Conservation (phyloP, 768 basidiomycete species). For the Boletus coccyginus region DNA sequence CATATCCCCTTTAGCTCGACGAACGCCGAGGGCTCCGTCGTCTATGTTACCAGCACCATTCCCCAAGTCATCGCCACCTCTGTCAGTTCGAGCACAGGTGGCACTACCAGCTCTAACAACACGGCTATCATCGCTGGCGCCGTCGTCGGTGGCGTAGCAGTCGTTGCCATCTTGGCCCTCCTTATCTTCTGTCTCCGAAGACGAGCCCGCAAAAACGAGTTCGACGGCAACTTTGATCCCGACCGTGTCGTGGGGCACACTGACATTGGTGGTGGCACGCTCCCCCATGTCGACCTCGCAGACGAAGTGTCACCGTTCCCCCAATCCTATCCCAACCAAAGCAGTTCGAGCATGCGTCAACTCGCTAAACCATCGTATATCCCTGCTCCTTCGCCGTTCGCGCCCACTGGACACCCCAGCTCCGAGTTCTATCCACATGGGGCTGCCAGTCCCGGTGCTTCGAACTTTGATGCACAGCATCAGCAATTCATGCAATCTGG, state of each 20-base stretch:
- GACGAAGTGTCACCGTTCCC: slow-evolving; percentile 31
- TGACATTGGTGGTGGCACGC: slow-evolving; percentile 22
- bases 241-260: slow-evolving; percentile 37
- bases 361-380: slow-evolving; percentile 12
- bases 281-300: slow-evolving; percentile 27
- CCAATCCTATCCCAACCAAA: slow-evolving; percentile 2
- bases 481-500: neutral
- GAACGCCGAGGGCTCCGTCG: slow-evolving; percentile 17
- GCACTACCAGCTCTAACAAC: slow-evolving; percentile 7
- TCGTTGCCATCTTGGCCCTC: slow-evolving; percentile 27
- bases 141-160: slow-evolving; percentile 47
- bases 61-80: slow-evolving; percentile 16
- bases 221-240: slow-evolving; percentile 51
- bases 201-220: slow-evolving; percentile 35
- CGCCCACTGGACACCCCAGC: neutral
- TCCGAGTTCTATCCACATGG: slow-evolving; percentile 10
- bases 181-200: slow-evolving; percentile 31
- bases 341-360: slow-evolving; percentile 23
- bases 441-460: neutral
- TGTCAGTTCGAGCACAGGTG: neutral
- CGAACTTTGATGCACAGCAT: slow-evolving; percentile 6
- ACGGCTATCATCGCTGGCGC: slow-evolving; percentile 50
- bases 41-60: slow-evolving; percentile 17
- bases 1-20: slow-evolving; percentile 18
- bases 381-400: neutral